phyloP scores from a whole-genome alignment of 2,329 filamentous ascomycete species.

The Tolypocladium endophyticum region DNA sequence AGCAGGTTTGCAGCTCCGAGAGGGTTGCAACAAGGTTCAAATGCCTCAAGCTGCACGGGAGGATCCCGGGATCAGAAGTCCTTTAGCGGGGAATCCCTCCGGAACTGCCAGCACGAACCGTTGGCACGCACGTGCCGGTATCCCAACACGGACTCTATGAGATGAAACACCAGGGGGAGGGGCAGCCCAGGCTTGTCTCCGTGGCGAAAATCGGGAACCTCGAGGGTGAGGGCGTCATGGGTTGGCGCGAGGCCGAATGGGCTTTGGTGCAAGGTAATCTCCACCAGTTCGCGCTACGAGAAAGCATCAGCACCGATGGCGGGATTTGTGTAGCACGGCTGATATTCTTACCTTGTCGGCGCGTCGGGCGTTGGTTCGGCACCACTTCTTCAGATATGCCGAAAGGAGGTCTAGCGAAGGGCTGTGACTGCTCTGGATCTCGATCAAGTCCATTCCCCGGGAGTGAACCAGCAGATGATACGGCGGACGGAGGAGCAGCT shows the following conservation, averaged over 20 bases:
- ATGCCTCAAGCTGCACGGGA: neutral
- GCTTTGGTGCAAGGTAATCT: conserved; percentile 30
- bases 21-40: neutral
- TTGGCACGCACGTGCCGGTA: conserved; percentile 21
- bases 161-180: conserved; percentile 30
- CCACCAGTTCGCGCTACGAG: conserved; percentile 28
- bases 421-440: conserved; percentile 36
- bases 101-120: conserved; percentile 14
- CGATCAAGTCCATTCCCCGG: conserved; percentile 17
- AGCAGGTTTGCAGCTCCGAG: neutral
- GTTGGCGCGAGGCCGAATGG: conserved; percentile 32
- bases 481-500: conserved; percentile 34
- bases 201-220: conserved; percentile 20
- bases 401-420: conserved; percentile 32
- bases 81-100: conserved; percentile 6
- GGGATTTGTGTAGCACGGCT: neutral
- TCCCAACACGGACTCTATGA: conserved; percentile 36
- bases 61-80: neutral
- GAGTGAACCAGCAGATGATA: conserved; percentile 32
- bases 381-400: conserved; percentile 37
- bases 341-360: conserved; percentile 18
- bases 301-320: neutral
- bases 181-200: conserved; percentile 22
- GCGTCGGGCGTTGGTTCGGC: conserved; percentile 28
- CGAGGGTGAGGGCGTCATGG: conserved; percentile 31